Evolutionary conservation across 2,329 filamentous ascomycete genomes (phyloP).

Genomic region (Arthroderma sp.): DNA sequence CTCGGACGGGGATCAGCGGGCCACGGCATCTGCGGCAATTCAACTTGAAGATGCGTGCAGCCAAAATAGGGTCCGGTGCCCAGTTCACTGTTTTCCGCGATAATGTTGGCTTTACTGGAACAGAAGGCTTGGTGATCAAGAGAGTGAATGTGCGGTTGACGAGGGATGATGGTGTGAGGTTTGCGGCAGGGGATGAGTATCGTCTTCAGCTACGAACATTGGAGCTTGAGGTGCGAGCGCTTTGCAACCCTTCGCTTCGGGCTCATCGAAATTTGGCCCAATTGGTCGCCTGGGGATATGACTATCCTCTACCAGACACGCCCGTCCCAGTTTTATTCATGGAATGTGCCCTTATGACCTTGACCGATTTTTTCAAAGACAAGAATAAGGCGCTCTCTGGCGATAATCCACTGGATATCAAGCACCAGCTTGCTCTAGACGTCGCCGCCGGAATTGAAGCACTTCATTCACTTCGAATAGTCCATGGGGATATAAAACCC

Average conservation of each 20-base stretch:
- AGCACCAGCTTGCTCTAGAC: conserved; percentile 20
- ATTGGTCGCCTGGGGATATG: conserved; percentile 21
- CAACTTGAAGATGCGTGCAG: conserved; percentile 17
- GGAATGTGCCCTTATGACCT: conserved; percentile 19
- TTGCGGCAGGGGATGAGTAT: conserved; percentile 18
- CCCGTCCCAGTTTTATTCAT: conserved; percentile 21
- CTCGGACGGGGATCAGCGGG: conserved; percentile 20
- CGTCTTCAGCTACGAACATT: conserved; percentile 18
- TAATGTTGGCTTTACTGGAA: conserved; percentile 9
- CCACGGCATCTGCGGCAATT: conserved; percentile 17
- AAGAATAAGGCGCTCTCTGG: conserved; percentile 12
- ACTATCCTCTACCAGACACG: conserved; percentile 20
- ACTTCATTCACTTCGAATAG: conserved; percentile 19
- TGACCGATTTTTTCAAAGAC: conserved; percentile 18
- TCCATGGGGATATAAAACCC: conserved; percentile 23
- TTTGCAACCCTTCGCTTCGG: conserved; percentile 21
- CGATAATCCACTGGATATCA: conserved; percentile 10
- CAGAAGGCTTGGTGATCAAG: conserved; percentile 20
- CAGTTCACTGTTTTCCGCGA: conserved; percentile 23
- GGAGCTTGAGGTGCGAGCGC: conserved; percentile 19
- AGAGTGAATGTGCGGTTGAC: conserved; percentile 21
- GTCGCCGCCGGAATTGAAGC: conserved; percentile 18
- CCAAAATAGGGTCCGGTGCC: conserved; percentile 19
- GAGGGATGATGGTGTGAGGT: conserved; percentile 14
- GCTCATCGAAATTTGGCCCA: conserved; percentile 20